Conservation (phyloP, 2,329 filamentous ascomycete species). For the Fusarium devonianum region DNA sequence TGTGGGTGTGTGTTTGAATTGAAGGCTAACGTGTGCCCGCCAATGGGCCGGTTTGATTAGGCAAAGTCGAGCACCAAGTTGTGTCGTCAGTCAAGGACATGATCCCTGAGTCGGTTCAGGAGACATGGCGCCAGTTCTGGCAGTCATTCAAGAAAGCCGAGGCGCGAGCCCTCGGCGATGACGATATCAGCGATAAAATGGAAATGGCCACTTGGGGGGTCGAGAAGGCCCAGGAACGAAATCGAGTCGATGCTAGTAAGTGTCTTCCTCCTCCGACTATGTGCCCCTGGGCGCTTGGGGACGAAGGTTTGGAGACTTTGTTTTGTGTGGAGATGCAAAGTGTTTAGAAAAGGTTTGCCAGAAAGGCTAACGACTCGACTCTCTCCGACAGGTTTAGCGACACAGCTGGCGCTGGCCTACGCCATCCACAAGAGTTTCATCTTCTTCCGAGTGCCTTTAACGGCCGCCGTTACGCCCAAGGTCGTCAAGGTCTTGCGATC, state of each 20-base stretch:
- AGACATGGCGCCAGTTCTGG: constrained; percentile 59
- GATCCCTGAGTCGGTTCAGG: constrained; percentile 66
- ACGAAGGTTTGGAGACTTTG: constrained; percentile 5
- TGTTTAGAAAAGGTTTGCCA: constrained; percentile 15
- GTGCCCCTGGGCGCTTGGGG: constrained; percentile 16
- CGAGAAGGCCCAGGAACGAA: constrained; percentile 66
- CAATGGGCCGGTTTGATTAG: constrained; percentile 45
- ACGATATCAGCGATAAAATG: constrained; percentile 54
- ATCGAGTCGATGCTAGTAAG: constrained; percentile 77
- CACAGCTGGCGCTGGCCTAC: constrained; percentile 91
- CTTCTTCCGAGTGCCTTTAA: constrained; percentile 91
- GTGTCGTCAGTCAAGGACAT: constrained; percentile 65
- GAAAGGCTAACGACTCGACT: constrained; percentile 36
- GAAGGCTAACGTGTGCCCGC: constrained; percentile 21
- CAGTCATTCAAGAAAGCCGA: constrained; percentile 56
- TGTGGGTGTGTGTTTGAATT: background rate
- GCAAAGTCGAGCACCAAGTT: constrained; percentile 70
- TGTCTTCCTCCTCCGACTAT: constrained; percentile 40
- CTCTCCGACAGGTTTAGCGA: constrained; percentile 63
- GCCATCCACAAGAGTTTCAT: constrained; percentile 98
- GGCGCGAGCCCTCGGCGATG: constrained; percentile 52
- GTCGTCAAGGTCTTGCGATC: constrained; percentile 86
- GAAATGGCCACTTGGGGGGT: constrained; percentile 67
- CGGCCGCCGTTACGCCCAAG: constrained; percentile 89
- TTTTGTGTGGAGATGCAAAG: constrained; percentile 4